A percentile compares a stretch with the other conserved stretches of the same genome.
Conservation (phyloP, 139 green algal species). For the Volvox reticuliferus region DNA sequence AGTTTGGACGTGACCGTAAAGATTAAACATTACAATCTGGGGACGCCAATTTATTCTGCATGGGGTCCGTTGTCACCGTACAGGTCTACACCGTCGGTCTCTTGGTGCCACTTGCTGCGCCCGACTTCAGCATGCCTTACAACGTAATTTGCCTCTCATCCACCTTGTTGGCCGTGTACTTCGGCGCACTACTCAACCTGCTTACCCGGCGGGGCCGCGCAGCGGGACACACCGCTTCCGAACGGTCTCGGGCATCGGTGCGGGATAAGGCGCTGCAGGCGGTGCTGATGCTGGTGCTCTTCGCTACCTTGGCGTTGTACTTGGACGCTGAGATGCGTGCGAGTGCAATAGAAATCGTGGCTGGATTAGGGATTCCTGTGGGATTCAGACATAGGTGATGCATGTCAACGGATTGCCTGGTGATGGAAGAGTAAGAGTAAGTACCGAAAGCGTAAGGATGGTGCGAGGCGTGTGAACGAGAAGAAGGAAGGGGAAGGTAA, state of each 20-base stretch:
- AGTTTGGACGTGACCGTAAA: too few relatives aligned
- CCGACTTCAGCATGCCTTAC: slow-evolving; percentile 97
- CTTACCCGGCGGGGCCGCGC: slow-evolving; percentile 51
- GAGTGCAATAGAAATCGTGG: neutral
- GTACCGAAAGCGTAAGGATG: too few relatives aligned
- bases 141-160: slow-evolving; percentile 93
- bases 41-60: too few relatives aligned
- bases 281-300: slow-evolving; percentile 50
- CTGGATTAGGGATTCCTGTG: neutral
- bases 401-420: too few relatives aligned
- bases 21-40: too few relatives aligned
- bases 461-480: too few relatives aligned
- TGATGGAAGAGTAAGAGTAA: too few relatives aligned
- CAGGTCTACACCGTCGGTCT: slow-evolving; percentile 68
- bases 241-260: neutral
- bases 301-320: slow-evolving; percentile 51
- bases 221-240: neutral
- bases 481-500: too few relatives aligned
- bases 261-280: slow-evolving; percentile 31
- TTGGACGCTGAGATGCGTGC: slow-evolving; percentile 62
- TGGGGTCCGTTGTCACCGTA: neutral
- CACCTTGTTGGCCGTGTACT: slow-evolving; percentile 87
- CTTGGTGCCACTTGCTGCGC: slow-evolving; percentile 83
- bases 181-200: slow-evolving; percentile 74
- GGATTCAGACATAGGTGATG: neutral